These are phyloP conservation scores for Moelleriella libera DNA, from an alignment of 2,329 filamentous ascomycete species.

Conservation along the genomic window DNA sequence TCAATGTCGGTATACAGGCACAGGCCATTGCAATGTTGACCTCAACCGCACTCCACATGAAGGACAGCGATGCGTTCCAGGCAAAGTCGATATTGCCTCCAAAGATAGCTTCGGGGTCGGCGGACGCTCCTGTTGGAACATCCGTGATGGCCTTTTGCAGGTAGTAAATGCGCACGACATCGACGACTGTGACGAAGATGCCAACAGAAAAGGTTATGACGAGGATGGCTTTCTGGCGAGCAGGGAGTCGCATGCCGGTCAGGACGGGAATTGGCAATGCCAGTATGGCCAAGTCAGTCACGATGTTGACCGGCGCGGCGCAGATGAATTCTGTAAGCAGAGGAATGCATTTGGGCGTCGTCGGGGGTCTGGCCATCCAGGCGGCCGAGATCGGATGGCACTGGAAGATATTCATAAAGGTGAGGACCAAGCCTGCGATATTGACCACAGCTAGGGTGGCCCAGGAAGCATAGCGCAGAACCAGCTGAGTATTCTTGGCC, in stretches of 20 bases:
- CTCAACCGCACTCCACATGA: conserved; percentile 91
- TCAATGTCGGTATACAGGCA: conserved; percentile 83
- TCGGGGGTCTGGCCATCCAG: conserved; percentile 32
- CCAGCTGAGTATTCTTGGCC: conserved; percentile 59
- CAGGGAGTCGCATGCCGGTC: conserved; percentile 71
- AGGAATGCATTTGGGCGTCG: conserved; percentile 34
- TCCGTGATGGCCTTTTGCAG: conserved; percentile 56
- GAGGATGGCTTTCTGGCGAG: conserved; percentile 75
- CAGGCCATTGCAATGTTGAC: conserved; percentile 84
- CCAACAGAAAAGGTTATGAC: conserved; percentile 77
- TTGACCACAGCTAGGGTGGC: conserved; percentile 66
- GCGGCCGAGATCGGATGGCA: conserved; percentile 62
- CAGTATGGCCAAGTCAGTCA: conserved; percentile 78
- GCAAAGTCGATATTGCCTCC: conserved; percentile 39
- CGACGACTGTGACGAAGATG: conserved; percentile 75
- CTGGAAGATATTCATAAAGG: conserved; percentile 78
- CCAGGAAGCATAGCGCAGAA: conserved; percentile 75
- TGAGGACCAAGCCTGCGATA: conserved; percentile 61
- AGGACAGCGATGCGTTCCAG: conserved; percentile 68
- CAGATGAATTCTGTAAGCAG: conserved; percentile 50
- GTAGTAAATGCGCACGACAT: conserved; percentile 82
- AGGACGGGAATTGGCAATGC: conserved; percentile 80
- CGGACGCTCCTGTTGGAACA: conserved; percentile 20
- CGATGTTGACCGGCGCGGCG: conserved; percentile 81
- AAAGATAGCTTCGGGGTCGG: conserved; percentile 28